Conservation (phyloP, 2,329 filamentous ascomycete genomes). For the Pseudogymnoascus sp. region DNA sequence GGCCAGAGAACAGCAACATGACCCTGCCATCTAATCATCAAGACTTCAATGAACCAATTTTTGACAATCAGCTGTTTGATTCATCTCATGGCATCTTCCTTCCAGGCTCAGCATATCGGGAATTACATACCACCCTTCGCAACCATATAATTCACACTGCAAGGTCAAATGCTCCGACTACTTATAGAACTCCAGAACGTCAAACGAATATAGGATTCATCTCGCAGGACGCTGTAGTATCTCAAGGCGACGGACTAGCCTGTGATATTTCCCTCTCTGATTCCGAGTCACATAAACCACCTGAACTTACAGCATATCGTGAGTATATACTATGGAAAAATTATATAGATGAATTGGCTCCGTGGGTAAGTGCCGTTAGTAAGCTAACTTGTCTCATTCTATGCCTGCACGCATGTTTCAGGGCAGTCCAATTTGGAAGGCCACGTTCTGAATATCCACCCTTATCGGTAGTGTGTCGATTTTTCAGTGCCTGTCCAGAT, state of each 20-base stretch:
- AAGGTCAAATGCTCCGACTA: slow-evolving; percentile 32
- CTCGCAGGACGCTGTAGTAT: background rate
- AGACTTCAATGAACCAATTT: background rate
- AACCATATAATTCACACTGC: slow-evolving; percentile 39
- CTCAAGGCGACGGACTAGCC: slow-evolving; percentile 9
- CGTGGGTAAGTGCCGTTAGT: slow-evolving; percentile 23
- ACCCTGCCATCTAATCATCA: background rate
- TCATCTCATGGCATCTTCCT: slow-evolving; percentile 34
- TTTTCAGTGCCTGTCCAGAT: too few species aligned
- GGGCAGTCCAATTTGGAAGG: too few species aligned
- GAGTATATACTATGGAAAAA: slow-evolving; percentile 34
- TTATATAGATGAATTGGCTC: slow-evolving; percentile 35
- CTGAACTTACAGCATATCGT: slow-evolving; percentile 24
- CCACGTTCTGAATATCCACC: too few species aligned
- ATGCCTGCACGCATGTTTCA: too few species aligned
- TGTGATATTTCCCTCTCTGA: slow-evolving; percentile 10
- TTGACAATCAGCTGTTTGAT: slow-evolving; percentile 13
- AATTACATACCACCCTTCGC: slow-evolving; percentile 37
- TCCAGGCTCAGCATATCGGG: slow-evolving; percentile 39
- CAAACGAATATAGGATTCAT: slow-evolving; percentile 14
- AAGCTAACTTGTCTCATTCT: too few species aligned
- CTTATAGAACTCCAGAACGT: slow-evolving; percentile 20
- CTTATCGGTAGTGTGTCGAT: too few species aligned
- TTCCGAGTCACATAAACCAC: slow-evolving; percentile 17
- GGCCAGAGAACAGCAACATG: background rate